Evolutionary conservation across 495 filamentous ascomycete species (phyloP).

Genomic region (Penicillium angulare): DNA sequence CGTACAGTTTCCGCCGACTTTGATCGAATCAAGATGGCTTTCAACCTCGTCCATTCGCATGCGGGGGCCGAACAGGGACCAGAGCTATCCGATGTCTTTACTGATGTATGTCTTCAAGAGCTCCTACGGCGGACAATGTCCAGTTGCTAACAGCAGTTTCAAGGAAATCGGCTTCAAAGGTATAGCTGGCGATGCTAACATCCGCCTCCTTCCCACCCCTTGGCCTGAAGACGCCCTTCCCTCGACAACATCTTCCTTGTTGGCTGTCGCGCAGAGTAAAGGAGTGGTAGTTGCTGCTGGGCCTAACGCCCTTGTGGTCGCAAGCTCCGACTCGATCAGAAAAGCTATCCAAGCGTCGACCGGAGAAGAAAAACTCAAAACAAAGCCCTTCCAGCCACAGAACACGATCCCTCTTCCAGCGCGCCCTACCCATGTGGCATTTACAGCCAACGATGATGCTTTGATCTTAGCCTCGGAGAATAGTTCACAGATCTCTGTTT

Average conservation of each 20-base stretch:
- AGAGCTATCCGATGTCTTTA: constrained; percentile 47
- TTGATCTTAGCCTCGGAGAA: constrained; percentile 80
- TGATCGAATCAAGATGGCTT: constrained; percentile 63
- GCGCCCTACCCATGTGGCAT: constrained; percentile 83
- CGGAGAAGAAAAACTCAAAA: constrained; percentile 55
- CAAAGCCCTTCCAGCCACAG: constrained; percentile 71
- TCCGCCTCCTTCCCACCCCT: constrained; percentile 73
- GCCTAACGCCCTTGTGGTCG: constrained; percentile 73
- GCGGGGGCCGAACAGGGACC: constrained; percentile 34
- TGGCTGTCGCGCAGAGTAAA: constrained; percentile 76
- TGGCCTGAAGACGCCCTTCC: constrained; percentile 76
- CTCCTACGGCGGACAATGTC: too few species aligned
- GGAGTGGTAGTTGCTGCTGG: constrained; percentile 86
- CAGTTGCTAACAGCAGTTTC: constrained; percentile 13
- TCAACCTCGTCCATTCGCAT: constrained; percentile 40
- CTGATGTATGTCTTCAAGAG: constrained; percentile 38
- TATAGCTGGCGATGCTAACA: constrained; percentile 73
- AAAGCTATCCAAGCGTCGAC: constrained; percentile 65
- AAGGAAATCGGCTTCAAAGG: constrained; percentile 83
- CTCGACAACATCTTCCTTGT: constrained; percentile 76
- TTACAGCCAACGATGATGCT: constrained; percentile 80
- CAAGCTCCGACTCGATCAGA: constrained; percentile 73
- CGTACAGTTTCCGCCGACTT: constrained; percentile 41
- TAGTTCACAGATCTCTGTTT: constrained; percentile 80
- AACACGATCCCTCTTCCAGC: constrained; percentile 67